Base-by-base conservation (phyloP, 2,329 filamentous ascomycete species). In the Arthrobotrys musiformis region DNA sequence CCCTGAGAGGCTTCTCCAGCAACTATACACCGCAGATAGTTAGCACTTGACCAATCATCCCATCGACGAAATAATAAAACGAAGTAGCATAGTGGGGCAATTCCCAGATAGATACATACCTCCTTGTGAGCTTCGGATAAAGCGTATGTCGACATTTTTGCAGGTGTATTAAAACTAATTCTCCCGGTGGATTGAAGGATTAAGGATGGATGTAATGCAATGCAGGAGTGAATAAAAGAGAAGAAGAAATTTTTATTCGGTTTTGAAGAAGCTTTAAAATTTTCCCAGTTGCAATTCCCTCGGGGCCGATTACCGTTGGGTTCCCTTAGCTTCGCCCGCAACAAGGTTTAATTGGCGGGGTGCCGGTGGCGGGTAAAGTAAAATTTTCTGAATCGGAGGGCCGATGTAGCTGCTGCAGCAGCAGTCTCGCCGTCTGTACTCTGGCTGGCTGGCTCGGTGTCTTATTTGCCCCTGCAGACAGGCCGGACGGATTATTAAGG, bases 1-100 rank as follows among this genome's bases (percentile, higher is more conserved):
- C 93, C 82, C 94, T 86, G 82, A 99, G 90, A 84, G 93, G 92
- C 88, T 93, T 95, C 89, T 98, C 92, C 87, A 99, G 93, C 89
- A 98, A 90, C 93, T 97, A 82, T 81, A 80, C 66, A 22, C 61
- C 33, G 19, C 2, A n/a, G n/a, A n/a, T 8, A 50, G 69, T 84
- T 82, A 83, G 84, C 85, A 83, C 85, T 44, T 42, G 62, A 56
- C 42, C 26, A n/a, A n/a, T n/a, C n/a, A n/a, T n/a, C n/a, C n/a
- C n/a, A 52, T 44, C 15, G 44, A 63, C n/a, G n/a, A 17, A 2
- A 19, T 19, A 42, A 9, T 42, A n/a, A n/a, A n/a, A n/a, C n/a
- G n/a, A n/a, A n/a, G n/a, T n/a, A n/a, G 13, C 35, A 54, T 64
- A 54, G 37, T 35, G 17, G 50, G 61, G 33, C 44, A 78, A 28